phyloP scores from a whole-genome alignment of 176 grass and related monocot genomes.

The Oryza longistaminata region DNA sequence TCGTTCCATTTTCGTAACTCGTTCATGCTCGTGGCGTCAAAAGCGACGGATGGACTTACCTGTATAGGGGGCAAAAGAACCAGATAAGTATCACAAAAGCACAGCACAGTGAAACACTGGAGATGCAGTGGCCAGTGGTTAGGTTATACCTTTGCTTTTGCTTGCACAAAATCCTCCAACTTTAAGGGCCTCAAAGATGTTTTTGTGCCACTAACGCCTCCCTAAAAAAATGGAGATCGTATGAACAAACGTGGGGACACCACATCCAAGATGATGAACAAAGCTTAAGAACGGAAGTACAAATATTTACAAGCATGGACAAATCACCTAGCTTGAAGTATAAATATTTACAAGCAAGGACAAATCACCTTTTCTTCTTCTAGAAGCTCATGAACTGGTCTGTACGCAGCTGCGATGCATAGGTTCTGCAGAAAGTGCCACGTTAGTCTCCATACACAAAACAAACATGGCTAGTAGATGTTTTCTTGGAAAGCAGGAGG shows the following conservation, averaged over 20 bases:
- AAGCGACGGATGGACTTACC: slow-evolving; percentile 85
- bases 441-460: not conserved
- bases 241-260: slow-evolving; percentile 11
- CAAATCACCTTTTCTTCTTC: slow-evolving; percentile 65
- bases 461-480: not conserved
- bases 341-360: not conserved
- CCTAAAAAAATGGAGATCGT: slow-evolving; percentile 48
- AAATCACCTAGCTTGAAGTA: slow-evolving; percentile 25
- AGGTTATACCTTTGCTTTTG: slow-evolving; percentile 81
- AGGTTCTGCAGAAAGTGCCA: slow-evolving; percentile 63
- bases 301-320: slow-evolving; percentile 6
- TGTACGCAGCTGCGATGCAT: slow-evolving; percentile 88
- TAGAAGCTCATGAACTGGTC: slow-evolving; percentile 88
- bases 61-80: slow-evolving; percentile 28
- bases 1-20: slow-evolving; percentile 94
- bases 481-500: not conserved
- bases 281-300: not conserved
- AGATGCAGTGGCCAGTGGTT: not conserved
- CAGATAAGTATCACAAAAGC: not conserved
- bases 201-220: slow-evolving; percentile 13
- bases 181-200: slow-evolving; percentile 62
- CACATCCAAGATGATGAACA: not conserved
- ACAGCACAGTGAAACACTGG: not conserved
- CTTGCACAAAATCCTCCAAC: slow-evolving; percentile 83
- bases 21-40: slow-evolving; percentile 83